phyloP scores from a whole-genome alignment of 2,329 filamentous ascomycete genomes.

The Trichoderma hamatum region DNA sequence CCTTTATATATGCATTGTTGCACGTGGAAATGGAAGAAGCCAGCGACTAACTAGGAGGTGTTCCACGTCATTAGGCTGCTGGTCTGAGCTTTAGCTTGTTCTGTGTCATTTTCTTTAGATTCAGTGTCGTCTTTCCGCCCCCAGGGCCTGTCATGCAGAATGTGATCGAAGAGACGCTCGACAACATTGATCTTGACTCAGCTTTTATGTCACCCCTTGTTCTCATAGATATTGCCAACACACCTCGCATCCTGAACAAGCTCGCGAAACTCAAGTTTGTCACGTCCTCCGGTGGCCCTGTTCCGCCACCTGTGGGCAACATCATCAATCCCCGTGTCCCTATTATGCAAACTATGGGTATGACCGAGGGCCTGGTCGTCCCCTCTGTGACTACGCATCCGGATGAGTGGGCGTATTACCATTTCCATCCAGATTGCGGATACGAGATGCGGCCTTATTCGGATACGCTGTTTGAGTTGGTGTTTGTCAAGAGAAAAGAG shows the following conservation, averaged over 20 bases:
- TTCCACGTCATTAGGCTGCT: background rate
- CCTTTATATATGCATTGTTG: background rate
- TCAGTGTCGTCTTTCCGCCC: background rate
- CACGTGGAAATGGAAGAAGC: background rate
- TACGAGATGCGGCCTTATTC: background rate
- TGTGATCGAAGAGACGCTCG: too few relatives aligned
- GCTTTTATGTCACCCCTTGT: background rate
- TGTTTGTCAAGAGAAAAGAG: background rate
- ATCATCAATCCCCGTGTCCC: background rate
- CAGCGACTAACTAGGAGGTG: background rate
- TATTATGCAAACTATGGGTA: background rate
- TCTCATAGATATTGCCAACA: background rate
- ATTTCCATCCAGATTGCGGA: background rate
- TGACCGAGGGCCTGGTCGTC: background rate
- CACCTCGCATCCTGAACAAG: background rate
- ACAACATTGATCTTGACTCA: background rate
- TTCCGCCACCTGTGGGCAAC: background rate
- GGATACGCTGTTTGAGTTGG: background rate
- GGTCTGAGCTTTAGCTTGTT: background rate
- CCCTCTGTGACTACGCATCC: background rate
- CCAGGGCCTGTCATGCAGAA: too few relatives aligned
- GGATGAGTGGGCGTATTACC: background rate
- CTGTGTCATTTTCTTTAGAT: background rate
- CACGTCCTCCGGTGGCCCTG: background rate
- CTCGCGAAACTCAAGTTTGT: background rate